A percentile compares a stretch with the other conserved stretches of the same genome.
These are phyloP conservation scores for Ophiostoma sp. DNA, from an alignment of 2,329 filamentous ascomycete species.

Conservation along the genomic window DNA sequence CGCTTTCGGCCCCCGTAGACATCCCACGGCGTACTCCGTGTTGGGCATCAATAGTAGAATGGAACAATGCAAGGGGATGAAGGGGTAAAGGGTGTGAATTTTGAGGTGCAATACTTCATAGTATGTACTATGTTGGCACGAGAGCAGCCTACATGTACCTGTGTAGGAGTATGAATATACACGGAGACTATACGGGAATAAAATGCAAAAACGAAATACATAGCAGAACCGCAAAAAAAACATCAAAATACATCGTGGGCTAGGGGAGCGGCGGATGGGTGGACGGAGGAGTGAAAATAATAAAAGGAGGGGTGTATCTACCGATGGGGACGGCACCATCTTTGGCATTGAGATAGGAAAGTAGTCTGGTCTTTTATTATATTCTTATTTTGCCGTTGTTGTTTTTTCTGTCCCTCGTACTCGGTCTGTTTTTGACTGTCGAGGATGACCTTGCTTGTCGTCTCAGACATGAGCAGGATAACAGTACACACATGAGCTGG, in stretches of 20 bases:
- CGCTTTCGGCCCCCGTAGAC: neutral
- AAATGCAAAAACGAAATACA: neutral
- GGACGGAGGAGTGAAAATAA: neutral
- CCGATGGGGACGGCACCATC: neutral
- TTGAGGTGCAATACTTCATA: neutral
- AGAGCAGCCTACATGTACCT: neutral
- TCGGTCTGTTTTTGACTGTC: neutral
- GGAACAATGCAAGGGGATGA: constrained; percentile 9
- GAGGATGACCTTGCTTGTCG: neutral
- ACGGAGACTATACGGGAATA: neutral
- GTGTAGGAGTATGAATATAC: neutral
- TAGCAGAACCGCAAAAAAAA: neutral
- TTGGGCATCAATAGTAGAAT: constrained; percentile 3
- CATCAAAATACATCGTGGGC: neutral
- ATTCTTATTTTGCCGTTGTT: neutral
- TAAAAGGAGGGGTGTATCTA: neutral
- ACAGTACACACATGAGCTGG: neutral
- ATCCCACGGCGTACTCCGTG: constrained; percentile 1
- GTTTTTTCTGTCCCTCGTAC: neutral
- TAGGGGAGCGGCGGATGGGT: neutral
- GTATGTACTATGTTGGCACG: neutral
- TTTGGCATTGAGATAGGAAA: neutral
- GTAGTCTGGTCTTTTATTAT: neutral
- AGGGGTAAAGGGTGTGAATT: neutral
- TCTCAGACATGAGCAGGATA: neutral